Base-by-base conservation (phyloP, 1,139 yeast species). In the Yamadazyma atlantica region DNA sequence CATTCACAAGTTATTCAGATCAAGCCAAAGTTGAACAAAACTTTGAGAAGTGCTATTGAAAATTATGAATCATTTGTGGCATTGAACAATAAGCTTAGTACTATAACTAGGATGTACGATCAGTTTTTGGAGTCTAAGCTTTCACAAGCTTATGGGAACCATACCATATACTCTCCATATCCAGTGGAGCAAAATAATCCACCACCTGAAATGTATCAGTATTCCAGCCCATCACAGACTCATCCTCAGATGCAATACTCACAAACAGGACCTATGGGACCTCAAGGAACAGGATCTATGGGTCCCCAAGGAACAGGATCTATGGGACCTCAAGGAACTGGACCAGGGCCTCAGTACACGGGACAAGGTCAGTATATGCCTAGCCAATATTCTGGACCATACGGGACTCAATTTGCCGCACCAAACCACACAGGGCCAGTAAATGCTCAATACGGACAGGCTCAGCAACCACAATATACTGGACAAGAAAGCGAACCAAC, bases 41-140 rank as follows among this genome's bases (percentile, higher is more conserved):
- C 87, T 11, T 64, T 89, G 35, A 74, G 82, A 29, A 75, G 75
- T 12, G 70, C 90, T 1, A 74, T 80, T 25, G 75, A 77, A 36
- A 83, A 80, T 53, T 80, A 89, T 50, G 95, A 87, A 41, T 61
- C 66, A 17, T 75, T 85, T 43, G 78, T 86, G 46, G 92, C 86
- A 41, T 71, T 88, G 75, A 89, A 87, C 59, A 80, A 86, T 33
- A 88, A 92, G 54, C 74, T 92, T 38, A 81, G 86, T 36, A 84
- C 94, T 3, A 85, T 89, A 23, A 78, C 84, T 51, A 73, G 85
- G 44, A 71, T 85, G 34, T 92, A 92, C 54, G 96, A 92, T 57
- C 78, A 78, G 44, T 73, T 85, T 38, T 68, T 90, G 43, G 96
- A 92, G 48, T 74, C 78, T 27, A 74, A 89, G 56, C 66, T 84